These are phyloP conservation scores for Phaeolepiota aurea DNA, from an alignment of 768 basidiomycete genomes.

Conservation along the genomic window DNA sequence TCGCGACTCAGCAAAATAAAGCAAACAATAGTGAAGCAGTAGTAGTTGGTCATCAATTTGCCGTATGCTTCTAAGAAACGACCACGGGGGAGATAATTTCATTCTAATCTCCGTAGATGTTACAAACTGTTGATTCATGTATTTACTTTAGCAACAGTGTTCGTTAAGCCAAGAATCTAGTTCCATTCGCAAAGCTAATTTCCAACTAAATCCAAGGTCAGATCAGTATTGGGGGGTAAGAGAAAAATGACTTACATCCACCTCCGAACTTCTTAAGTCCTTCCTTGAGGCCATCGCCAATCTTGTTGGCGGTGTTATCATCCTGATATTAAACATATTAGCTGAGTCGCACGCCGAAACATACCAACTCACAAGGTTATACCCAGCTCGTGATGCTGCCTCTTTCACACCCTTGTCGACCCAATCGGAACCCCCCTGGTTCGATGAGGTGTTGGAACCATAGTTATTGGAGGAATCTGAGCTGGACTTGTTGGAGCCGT, in stretches of 20 bases:
- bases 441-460: conserved; percentile 15
- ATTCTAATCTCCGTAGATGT: too few relatives aligned
- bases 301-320: conserved; percentile 25
- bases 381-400: conserved; percentile 32
- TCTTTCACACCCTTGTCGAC: conserved; percentile 29
- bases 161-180: too few relatives aligned
- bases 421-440: conserved; percentile 17
- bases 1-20: conserved; percentile 28
- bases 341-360: not conserved
- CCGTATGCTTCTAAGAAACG: too few relatives aligned
- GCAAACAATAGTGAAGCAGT: conserved; percentile 20
- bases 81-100: too few relatives aligned
- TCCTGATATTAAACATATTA: conserved; percentile 16
- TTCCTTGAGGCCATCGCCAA: conserved; percentile 26
- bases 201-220: too few relatives aligned
- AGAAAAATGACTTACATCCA: too few relatives aligned
- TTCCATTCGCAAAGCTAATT: too few relatives aligned
- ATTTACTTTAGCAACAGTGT: too few relatives aligned
- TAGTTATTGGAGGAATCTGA: conserved; percentile 14
- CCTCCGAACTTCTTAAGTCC: conserved; percentile 29
- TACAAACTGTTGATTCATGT: too few relatives aligned
- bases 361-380: conserved; percentile 29
- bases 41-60: not conserved
- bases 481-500: conserved; percentile 11
- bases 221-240: too few relatives aligned